Evolutionary conservation across 2,329 filamentous ascomycete species (phyloP), one percentile per base, ranked within the genome.

Genomic region (Epichloe scottii): DNA sequence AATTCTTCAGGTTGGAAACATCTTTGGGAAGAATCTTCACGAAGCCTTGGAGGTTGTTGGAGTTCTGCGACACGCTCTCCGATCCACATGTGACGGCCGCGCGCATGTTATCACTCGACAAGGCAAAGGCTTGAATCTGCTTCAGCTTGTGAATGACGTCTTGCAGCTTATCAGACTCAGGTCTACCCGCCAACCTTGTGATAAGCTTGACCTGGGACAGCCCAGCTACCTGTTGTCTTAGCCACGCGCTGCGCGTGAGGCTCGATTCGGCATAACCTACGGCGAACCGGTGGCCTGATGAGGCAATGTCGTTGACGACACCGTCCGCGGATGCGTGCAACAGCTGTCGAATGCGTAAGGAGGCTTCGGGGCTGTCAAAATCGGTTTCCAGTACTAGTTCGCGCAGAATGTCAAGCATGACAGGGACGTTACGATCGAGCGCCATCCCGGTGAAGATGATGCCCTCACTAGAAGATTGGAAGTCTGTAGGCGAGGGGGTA

Each of bases 271-370:
- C 89, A 60, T 85, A 89, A 46, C 84, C 83, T 59, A 88, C 82
- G 4, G 93, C 93, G 65, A 84, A 98, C 0, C 82, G 78, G 63
- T 98, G 91, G 0, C 93, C 93, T 15, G 87, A 87, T 35, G 89
- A 89, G 4, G 93, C 91, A 60, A 98, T 89, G 43, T 87, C 84
- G 62, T 96, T 95, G 49, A 97, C 81, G 0, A 93, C 87, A 35
- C 91, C 91, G 60, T 93, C 93, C 0, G 90, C 86, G 14, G 87
- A 85, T 15, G 85, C 85, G 62, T 95, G 88, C 12, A 98, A 73
- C 23, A 98, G 76, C 66, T 97, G 88, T 49, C 86, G 79, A 49
- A 97, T 87, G 63, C 91, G 87, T 48, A 82, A 78, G 23, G 89
- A 81, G 1, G 90, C 89, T 59, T 89, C 84, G 0, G 86, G 77